These are phyloP conservation scores for Candida silvicultrix DNA, from an alignment of 805 yeast species.

Conservation along the genomic window DNA sequence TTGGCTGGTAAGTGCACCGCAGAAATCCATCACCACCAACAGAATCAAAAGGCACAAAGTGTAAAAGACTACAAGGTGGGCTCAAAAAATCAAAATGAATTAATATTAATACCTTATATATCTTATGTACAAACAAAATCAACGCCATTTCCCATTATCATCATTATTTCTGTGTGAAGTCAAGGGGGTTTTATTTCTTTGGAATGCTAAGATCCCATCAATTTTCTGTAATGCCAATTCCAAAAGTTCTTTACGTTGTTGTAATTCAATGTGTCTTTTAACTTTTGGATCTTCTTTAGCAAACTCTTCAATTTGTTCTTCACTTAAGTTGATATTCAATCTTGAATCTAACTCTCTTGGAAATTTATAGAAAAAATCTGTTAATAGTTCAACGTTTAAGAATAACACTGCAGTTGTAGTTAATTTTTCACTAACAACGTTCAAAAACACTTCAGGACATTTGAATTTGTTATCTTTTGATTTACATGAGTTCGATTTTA, in stretches of 20 bases:
- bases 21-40: too few species aligned
- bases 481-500: conserved; percentile 72
- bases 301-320: conserved; percentile 77
- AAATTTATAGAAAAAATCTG: conserved; percentile 93
- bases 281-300: conserved; percentile 95
- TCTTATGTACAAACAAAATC: neutral
- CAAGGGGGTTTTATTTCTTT: conserved; percentile 16
- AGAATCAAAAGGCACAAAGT: too few species aligned
- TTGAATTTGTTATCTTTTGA: conserved; percentile 74
- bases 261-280: conserved; percentile 85
- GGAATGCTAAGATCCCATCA: conserved; percentile 45
- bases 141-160: conserved; percentile 3
- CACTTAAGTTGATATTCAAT: conserved; percentile 54
- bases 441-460: conserved; percentile 93
- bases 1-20: too few species aligned
- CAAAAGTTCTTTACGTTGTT: conserved; percentile 83
- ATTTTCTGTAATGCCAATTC: conserved; percentile 81
- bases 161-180: neutral
- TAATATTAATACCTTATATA: too few species aligned
- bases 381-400: conserved; percentile 84
- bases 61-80: too few species aligned
- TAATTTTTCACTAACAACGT: conserved; percentile 85
- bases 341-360: conserved; percentile 87
- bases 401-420: conserved; percentile 92
- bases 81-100: conserved; percentile 3